These are phyloP conservation scores for Prunus dulcis DNA, from an alignment of 306 rosid genomes.

Conservation along the genomic window DNA sequence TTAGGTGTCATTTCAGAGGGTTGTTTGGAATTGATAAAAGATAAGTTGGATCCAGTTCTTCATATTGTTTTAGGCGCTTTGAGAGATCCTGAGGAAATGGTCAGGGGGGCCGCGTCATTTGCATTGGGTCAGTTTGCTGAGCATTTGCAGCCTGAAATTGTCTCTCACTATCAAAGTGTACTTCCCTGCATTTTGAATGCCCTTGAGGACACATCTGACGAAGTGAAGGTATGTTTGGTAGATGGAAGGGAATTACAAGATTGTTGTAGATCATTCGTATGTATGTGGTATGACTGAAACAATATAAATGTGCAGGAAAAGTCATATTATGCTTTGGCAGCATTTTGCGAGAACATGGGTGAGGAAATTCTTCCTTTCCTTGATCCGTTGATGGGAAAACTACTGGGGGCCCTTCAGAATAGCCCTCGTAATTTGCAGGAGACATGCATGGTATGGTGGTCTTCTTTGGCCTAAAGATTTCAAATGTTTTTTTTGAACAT, in stretches of 20 bases:
- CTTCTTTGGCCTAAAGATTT: conserved; percentile 20
- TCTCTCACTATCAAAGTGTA: conserved; percentile 91
- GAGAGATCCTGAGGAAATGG: conserved; percentile 97
- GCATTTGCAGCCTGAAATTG: conserved; percentile 91
- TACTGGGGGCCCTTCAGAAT: conserved; percentile 78
- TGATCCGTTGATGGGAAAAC: conserved; percentile 88
- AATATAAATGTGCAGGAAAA: conserved; percentile 65
- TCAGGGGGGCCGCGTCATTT: conserved; percentile 97
- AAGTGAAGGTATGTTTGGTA: conserved; percentile 74
- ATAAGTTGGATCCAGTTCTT: conserved; percentile 83
- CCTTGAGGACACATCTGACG: conserved; percentile 90
- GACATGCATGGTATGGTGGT: conserved; percentile 89
- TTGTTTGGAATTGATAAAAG: conserved; percentile 82
- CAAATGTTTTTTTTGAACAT: not conserved
- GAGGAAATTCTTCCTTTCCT: conserved; percentile 94
- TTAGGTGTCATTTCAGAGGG: conserved; percentile 97
- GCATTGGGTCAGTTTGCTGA: conserved; percentile 99
- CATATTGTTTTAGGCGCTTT: conserved; percentile 86
- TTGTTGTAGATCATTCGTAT: conserved; percentile 18
- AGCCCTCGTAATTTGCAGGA: conserved; percentile 87
- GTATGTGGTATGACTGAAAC: conserved; percentile 23
- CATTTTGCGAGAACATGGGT: conserved; percentile 98
- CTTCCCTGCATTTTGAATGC: conserved; percentile 95
- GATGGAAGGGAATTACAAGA: conserved; percentile 19
- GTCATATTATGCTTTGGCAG: conserved; percentile 98